Base-by-base conservation (phyloP, 176 grass and related monocot genomes). In the Raddia distichophylla region DNA sequence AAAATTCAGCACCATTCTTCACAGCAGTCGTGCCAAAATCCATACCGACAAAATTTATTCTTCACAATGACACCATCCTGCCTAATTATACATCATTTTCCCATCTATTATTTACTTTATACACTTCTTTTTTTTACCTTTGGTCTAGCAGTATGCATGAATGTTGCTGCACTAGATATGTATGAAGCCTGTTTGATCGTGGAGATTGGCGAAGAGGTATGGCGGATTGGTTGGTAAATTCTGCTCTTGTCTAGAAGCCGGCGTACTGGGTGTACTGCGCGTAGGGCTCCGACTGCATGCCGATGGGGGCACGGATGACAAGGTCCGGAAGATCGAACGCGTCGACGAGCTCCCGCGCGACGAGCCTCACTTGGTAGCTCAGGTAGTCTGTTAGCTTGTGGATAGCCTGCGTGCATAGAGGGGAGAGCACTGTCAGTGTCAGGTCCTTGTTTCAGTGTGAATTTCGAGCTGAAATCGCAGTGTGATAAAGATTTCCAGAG, bases 301-400 rank as follows among this genome's bases (percentile, higher is more conserved):
- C 96, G 54, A 95, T 99, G 8, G 93, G 96, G 59, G 96, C 96
- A 13, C 89, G 91, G 48, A 91, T 99, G 80, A 95, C 80, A 20
- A 87, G 34, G 85, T 99, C 96, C 11, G 93, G 93, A 73, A 99
- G 73, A 85, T 99, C 90, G 10, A 99, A 99, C 7, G 93, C 93
- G 5, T 95, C 91, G 0, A 95, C 82, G 2, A 99, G 89, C 85
- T 99, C 96, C 69, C 60, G 67, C 0, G 93, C 89, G 19, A 99
- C 86, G 34, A 94, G 89, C 66, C 93, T 95, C 57, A 95, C 93
- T 83, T 99, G 96, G 86, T 91, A 99, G 82, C 96, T 93, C 22
- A 99, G 82, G 74, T 99, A 99, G 72, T 99, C 90, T 60, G 85
- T 82, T 22, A 99, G 60, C 70, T 99, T 99, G 67, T 99, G 91